Conservation (phyloP, 768 basidiomycete species). For the Mycena albidolilacea region DNA sequence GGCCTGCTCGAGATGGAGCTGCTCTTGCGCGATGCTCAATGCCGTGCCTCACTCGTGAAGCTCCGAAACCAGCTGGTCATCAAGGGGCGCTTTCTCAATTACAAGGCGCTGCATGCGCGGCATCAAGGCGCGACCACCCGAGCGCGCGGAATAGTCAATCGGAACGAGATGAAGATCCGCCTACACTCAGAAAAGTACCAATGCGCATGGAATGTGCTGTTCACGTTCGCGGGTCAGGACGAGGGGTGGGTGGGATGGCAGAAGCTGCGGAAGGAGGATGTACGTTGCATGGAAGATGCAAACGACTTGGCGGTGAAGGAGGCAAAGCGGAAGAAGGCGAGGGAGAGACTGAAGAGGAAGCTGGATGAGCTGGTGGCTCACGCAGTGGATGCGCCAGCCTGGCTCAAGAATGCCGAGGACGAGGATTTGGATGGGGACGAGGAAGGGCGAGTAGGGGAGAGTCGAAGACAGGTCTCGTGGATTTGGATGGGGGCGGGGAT, state of each 20-base stretch:
- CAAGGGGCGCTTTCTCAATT: neutral
- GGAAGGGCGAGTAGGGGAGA: neutral
- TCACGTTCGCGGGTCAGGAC: neutral
- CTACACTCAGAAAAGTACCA: neutral
- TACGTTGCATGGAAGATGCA: too few species aligned
- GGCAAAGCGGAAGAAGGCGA: neutral
- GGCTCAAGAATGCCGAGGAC: neutral
- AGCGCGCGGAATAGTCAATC: neutral
- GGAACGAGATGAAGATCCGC: neutral
- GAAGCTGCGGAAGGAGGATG: neutral
- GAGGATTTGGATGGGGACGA: too few species aligned
- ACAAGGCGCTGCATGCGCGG: neutral
- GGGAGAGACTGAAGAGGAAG: neutral
- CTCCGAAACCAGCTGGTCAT: neutral
- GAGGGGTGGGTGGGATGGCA: neutral
- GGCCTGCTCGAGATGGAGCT: neutral
- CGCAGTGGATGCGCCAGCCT: neutral
- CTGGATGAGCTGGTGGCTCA: neutral
- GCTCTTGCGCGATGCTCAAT: neutral
- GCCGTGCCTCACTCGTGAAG: neutral
- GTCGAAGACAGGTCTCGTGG: neutral
- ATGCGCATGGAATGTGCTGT: neutral
- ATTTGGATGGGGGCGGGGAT: neutral
- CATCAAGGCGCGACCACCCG: neutral
- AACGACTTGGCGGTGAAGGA: neutral